These are phyloP conservation scores for Diaporthe helianthi DNA, from an alignment of 2,329 filamentous ascomycete species.

Conservation along the genomic window DNA sequence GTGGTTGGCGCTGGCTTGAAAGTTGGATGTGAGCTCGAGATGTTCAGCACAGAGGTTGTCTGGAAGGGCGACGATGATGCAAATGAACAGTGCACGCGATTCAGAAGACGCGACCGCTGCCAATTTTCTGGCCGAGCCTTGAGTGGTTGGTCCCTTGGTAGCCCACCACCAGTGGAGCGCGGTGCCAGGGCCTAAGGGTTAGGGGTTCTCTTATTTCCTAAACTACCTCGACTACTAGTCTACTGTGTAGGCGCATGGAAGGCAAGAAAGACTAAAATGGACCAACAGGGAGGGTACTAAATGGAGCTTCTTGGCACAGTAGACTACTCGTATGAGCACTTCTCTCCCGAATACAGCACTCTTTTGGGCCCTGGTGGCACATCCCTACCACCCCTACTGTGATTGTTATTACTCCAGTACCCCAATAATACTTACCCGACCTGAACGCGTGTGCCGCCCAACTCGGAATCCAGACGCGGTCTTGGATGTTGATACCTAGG, in stretches of 20 bases:
- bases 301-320: no score
- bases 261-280: no score
- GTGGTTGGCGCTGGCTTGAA: background rate
- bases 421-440: no score
- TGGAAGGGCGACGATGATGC: constrained; percentile 32
- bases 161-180: background rate
- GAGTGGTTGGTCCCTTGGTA: constrained; percentile 20
- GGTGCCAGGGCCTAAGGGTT: background rate
- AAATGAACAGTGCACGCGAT: constrained; percentile 32
- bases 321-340: no score
- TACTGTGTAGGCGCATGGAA: no score
- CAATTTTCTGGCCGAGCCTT: constrained; percentile 27
- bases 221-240: no score
- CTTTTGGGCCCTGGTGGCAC: no score
- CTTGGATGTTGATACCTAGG: background rate
- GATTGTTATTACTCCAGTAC: no score
- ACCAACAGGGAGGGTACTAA: no score
- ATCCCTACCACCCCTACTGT: no score
- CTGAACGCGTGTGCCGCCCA: background rate
- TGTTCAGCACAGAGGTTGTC: background rate
- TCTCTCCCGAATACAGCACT: no score
- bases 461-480: background rate
- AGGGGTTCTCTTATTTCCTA: background rate
- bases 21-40: background rate
- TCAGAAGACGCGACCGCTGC: constrained; percentile 32